Percentiles rank a stretch among this genome's conserved stretches.
Conservation (phyloP, 176 grass and related monocot genomes). For the Bothriochloa decipiens region DNA sequence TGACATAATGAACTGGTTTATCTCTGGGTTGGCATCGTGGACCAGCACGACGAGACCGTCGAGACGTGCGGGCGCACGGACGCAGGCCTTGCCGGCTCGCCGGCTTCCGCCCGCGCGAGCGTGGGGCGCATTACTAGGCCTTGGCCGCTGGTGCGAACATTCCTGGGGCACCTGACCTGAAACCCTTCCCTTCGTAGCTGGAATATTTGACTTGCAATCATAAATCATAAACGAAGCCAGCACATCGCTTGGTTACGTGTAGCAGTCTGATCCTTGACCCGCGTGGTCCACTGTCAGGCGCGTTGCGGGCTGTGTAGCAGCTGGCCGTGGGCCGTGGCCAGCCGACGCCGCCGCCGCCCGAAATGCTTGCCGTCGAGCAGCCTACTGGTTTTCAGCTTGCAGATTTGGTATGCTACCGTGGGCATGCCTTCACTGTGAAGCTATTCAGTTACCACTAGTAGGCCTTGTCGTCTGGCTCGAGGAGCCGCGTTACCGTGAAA, state of each 20-base stretch:
- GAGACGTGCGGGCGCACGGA: neutral
- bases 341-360: neutral
- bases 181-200: neutral
- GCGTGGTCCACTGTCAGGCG: neutral
- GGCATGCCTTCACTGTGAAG: neutral
- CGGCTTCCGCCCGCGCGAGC: slow-evolving; percentile 9
- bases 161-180: neutral
- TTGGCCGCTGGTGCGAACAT: neutral
- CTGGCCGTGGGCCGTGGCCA: neutral
- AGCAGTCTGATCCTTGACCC: neutral
- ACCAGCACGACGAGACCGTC: neutral
- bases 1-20: neutral
- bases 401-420: neutral
- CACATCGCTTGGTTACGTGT: slow-evolving; percentile 4
- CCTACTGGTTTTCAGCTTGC: neutral
- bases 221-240: neutral
- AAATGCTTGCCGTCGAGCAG: neutral
- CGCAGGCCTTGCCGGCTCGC: slow-evolving; percentile 19
- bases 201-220: neutral
- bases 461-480: neutral
- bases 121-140: slow-evolving; percentile 22
- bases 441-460: neutral
- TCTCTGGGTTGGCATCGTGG: neutral
- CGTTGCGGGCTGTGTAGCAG: neutral
- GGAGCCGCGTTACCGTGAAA: neutral